phyloP scores from a whole-genome alignment of 352 stramenopile genomes.

The Phytophthora idaei region DNA sequence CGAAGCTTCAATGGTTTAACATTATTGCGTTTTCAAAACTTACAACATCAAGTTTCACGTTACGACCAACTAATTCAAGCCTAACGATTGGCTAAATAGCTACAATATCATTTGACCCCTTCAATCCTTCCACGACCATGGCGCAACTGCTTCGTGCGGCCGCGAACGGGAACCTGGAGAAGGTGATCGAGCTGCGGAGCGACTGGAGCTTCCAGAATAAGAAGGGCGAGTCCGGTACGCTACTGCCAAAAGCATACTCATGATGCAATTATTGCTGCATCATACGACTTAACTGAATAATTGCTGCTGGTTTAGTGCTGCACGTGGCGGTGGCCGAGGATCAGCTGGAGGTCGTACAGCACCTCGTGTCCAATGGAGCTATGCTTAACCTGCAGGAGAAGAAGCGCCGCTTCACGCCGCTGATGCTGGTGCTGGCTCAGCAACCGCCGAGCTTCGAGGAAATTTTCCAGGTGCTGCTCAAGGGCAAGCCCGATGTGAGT shows the following conservation, averaged over 20 bases:
- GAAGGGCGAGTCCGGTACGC: constrained; percentile 76
- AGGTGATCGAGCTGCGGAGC: constrained; percentile 67
- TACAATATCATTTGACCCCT: background rate
- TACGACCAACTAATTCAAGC: constrained; percentile 1
- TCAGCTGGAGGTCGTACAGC: constrained; percentile 72
- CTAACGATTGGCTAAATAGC: constrained; percentile 9
- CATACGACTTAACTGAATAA: background rate
- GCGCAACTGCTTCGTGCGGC: constrained; percentile 54
- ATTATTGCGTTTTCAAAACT: background rate
- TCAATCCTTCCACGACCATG: constrained; percentile 27
- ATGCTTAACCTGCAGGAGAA: constrained; percentile 77
- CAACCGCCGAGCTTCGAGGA: constrained; percentile 69
- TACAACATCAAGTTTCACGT: constrained; percentile 24
- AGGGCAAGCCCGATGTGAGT: constrained; percentile 71
- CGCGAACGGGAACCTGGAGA: constrained; percentile 74
- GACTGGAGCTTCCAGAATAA: constrained; percentile 84
- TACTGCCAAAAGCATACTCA: background rate
- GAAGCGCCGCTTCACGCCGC: constrained; percentile 75
- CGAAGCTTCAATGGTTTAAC: too few species aligned
- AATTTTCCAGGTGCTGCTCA: constrained; percentile 68
- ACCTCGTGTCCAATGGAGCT: constrained; percentile 71
- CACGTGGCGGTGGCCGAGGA: constrained; percentile 78
- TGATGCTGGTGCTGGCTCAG: constrained; percentile 79
- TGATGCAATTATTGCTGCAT: background rate
- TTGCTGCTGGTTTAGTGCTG: constrained; percentile 41